Base-by-base conservation (phyloP, 208 protist genomes). In the Leptomonas pyrrhocoris region DNA sequence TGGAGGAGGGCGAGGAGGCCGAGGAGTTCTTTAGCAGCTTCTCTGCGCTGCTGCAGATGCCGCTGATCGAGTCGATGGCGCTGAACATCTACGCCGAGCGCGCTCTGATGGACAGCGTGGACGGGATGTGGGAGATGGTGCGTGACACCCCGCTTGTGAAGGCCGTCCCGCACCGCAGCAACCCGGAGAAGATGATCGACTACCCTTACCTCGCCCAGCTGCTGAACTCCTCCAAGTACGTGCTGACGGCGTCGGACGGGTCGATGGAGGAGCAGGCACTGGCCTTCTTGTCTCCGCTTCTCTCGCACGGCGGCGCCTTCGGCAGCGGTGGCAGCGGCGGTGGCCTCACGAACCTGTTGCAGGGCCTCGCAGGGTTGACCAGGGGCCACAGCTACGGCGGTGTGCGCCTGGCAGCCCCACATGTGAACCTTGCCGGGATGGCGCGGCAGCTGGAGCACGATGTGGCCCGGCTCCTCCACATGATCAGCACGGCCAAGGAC, bases 371-470 rank as follows among this genome's bases (percentile, higher is more conserved):
- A 8, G 70, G 64, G 6, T 27, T 86, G 30, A 63, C 83, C 7
- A 57, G 79, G 5, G 61, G 77, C 19, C 53, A 69, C 40, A 56
- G 48, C 42, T 66, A 55, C 54, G 54, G 61, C 42, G 28, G 61
- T 16, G 66, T 81, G 50, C 82, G 70, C 11, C 76, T 94, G 1
- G 69, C 80, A 0, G 80, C 80, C n/a, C 65, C 82, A 43, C 89
- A 94, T 55, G 68, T 84, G 19, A 90, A 94, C 74, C 76, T 94
- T n/a, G 55, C 73, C 18, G 68, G 83, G 40, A 76, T 82, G 57
- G 46, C 79, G 23, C 23, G 50, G 25, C 48, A 64, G 49, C 55
- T 94, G 2, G 89, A 94, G 74, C 57, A 56, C 15, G 89, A 94
- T 61, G 56, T 86, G 25, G 49, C 74, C 21, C 46, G 45, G 57